Evolutionary conservation across 2,329 filamentous ascomycete species (phyloP), one percentile per base, ranked within the genome.

Genomic region (Shiraia sp.): DNA sequence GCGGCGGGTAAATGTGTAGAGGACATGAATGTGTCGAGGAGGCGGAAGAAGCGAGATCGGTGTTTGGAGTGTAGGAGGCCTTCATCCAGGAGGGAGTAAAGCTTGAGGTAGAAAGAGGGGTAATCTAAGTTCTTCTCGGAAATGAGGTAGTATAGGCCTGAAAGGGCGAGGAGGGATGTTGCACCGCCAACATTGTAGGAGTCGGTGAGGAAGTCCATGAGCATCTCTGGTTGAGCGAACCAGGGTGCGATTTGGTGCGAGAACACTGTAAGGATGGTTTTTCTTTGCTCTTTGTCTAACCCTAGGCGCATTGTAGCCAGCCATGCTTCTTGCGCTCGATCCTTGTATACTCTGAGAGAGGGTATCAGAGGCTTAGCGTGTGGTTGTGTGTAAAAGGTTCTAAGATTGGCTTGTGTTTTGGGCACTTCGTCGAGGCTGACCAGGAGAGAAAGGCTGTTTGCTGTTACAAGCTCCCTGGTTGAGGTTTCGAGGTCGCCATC

Each of bases 181-280:
- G 90, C 87, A 31, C 93, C 93, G 36, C 92, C 90, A 6, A 85
- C 75, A 59, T 96, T 80, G 73, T 95, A 97, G 22, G 86, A 95
- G 71, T 93, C 89, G n/a, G 90, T 96, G 40, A 99, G 74, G 69
- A 97, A 99, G 73, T 99, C 93, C 78, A 96, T 90, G 24, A 99
- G 79, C 28, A 95, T 78, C 63, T 97, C 92, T 1, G 90, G 87
- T 48, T 90, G 88, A 33, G 78, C 80, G 70, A 97, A 96, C 88
- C 90, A 95, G 1, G 92, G 91, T 16, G 88, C 87, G 55, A 96
- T 89, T 24, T 83, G 83, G 29, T 81, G 81, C 2, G 88, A 84
- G 72, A 95, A 86, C 47, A 87, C 79, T 46, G 82, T 79, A 33
- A 99, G 77, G 2, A 96, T 78, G 34, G 77, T 75, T 67, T 97